phyloP scores from a whole-genome alignment of 495 filamentous ascomycete genomes.

The Neurospora sp. region DNA sequence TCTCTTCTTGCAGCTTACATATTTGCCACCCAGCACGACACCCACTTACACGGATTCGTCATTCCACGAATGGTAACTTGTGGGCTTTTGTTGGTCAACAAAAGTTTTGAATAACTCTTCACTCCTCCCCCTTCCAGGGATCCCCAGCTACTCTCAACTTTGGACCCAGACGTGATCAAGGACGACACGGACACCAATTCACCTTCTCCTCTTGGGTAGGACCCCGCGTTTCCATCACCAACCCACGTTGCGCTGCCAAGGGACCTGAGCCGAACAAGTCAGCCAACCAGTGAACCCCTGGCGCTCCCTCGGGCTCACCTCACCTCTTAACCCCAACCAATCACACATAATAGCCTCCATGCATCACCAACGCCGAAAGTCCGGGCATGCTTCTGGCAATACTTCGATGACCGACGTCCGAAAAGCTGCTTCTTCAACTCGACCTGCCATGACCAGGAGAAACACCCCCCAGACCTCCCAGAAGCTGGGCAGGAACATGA shows the following conservation, averaged over 20 bases:
- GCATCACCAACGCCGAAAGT: conserved; percentile 41
- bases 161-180: not conserved
- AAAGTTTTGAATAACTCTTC: conserved; percentile 4
- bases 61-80: conserved; percentile 4
- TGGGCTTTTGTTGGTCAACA: conserved; percentile 2
- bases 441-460: conserved; percentile 30
- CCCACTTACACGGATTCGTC: not conserved
- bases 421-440: conserved; percentile 26
- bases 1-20: conserved; percentile 21
- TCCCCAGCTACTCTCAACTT: not conserved
- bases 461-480: conserved; percentile 26
- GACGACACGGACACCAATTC: not conserved
- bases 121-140: not conserved
- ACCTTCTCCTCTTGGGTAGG: conserved; percentile 1
- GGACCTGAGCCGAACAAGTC: not conserved
- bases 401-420: conserved; percentile 40
- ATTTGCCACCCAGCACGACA: conserved; percentile 22
- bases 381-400: conserved; percentile 37
- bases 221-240: conserved; percentile 4
- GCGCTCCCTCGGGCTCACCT: conserved; percentile 1
- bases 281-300: conserved; percentile 10
- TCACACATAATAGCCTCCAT: conserved; percentile 20
- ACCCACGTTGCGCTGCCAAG: not conserved
- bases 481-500: conserved; percentile 33
- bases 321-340: conserved; percentile 11